Base-by-base conservation (phyloP, 2,329 filamentous ascomycete species). In the Chalaropsis ovoidea region DNA sequence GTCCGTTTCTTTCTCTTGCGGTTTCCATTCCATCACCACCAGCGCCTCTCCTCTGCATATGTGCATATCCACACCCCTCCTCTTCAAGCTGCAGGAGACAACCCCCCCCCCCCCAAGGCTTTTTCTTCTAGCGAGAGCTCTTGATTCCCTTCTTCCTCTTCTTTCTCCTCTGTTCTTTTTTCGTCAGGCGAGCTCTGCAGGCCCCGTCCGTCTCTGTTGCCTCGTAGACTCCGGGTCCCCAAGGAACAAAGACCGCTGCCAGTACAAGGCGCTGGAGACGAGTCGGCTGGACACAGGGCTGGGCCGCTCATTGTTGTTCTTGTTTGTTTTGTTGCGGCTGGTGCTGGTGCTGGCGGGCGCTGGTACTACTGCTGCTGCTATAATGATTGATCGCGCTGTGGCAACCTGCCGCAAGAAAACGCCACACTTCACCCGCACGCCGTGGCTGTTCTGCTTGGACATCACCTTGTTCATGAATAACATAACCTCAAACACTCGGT, bases 401-500 rank as follows among this genome's bases (percentile, higher is more conserved):
- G 31, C 7, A 35, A 3, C 7, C 3, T 35, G 31, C 31, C 7
- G 35, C 8, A 39, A 39, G 1, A 39, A 10, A 7, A 10, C 35
- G 35, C 8, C 35, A 39, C 35, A 39, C 35, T 39, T 39, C 35
- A 39, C 5, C 35, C 8, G 5, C 4, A 39, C 5, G 4, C 35
- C 35, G 35, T 39, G 35, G 35, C 35, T 39, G 3, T 10, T 39
- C 35, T 39, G 35, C 35, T 7, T 39, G 35, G 5, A 35, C 1
- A 56, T 56, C 52, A 56, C 24, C 52, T 35, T 56, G 27, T 56
- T 31, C 31, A 7, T 56, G 52, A 56, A 35, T 56, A 56, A n/a
- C n/a, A n/a, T n/a, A n/a, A n/a, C 27, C 52, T 35, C 52, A 56
- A 35, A 35, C 52, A 56, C 52, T 7, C 7, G 11, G 47, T 24